These are phyloP conservation scores for Boeremia exigua DNA, from an alignment of 2,329 filamentous ascomycete species.

Conservation along the genomic window DNA sequence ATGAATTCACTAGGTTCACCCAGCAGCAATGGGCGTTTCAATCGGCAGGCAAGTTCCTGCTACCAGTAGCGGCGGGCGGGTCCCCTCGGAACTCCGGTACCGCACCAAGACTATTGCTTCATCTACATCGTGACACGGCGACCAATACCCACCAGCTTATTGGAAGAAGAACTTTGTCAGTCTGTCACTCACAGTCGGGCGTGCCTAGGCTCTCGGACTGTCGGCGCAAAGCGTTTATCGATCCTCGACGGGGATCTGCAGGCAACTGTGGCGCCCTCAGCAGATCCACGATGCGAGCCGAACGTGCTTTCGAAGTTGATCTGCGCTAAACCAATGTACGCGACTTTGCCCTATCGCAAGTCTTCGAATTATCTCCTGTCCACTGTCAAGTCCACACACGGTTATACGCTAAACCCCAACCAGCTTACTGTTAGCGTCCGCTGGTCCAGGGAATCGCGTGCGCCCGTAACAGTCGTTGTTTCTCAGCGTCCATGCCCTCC, in stretches of 20 bases:
- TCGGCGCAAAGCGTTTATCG: not conserved
- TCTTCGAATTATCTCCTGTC: not conserved
- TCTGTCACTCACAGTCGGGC: slow-evolving; percentile 1
- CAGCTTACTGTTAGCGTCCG: not conserved
- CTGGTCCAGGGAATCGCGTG: slow-evolving; percentile 8
- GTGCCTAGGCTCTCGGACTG: not conserved
- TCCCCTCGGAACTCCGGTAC: slow-evolving; percentile 3
- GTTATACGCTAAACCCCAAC: not conserved
- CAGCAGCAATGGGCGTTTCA: slow-evolving; percentile 6
- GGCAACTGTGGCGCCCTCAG: not conserved
- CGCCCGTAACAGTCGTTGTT: slow-evolving; percentile 21
- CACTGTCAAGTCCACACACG: not conserved
- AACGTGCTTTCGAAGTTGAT: not conserved
- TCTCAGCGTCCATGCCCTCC: slow-evolving; percentile 14
- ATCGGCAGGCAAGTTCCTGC: not conserved
- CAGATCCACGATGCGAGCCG: not conserved
- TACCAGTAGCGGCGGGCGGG: not conserved
- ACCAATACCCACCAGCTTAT: not conserved
- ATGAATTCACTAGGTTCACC: not conserved
- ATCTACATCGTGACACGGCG: slow-evolving; percentile 2
- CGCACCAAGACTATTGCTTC: slow-evolving; percentile 14
- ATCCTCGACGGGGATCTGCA: not conserved
- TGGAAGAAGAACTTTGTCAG: slow-evolving; percentile 1
- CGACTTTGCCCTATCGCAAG: not conserved
- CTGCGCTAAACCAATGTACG: not conserved